Evolutionary conservation across 2,329 filamentous ascomycete species (phyloP).

Genomic region (Alternaria panax): DNA sequence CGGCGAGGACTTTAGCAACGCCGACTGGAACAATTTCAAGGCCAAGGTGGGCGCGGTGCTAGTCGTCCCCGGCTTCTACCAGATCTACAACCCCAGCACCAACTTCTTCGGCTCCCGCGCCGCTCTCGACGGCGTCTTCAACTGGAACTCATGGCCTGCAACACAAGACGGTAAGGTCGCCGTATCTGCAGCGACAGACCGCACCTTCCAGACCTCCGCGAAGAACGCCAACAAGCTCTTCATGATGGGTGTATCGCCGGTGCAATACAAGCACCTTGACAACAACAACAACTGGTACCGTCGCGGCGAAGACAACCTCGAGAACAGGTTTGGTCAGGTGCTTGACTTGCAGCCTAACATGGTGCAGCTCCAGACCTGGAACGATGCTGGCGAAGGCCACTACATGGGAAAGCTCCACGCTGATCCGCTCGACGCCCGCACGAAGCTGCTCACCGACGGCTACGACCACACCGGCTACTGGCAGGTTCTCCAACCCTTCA

Average conservation of each 20-base stretch:
- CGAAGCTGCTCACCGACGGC: slow-evolving; percentile 37
- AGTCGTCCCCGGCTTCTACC: slow-evolving; percentile 45
- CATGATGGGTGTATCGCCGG: slow-evolving; percentile 50
- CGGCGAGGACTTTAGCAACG: slow-evolving; percentile 32
- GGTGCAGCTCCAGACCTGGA: slow-evolving; percentile 53
- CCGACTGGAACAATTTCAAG: slow-evolving; percentile 33
- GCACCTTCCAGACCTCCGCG: slow-evolving; percentile 39
- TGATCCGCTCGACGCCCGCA: slow-evolving; percentile 37
- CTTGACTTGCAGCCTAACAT: slow-evolving; percentile 49
- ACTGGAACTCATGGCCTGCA: slow-evolving; percentile 51
- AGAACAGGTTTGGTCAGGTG: slow-evolving; percentile 36
- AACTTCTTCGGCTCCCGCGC: slow-evolving; percentile 33
- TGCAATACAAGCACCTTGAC: slow-evolving; percentile 52
- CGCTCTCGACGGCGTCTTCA: slow-evolving; percentile 47
- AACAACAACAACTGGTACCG: slow-evolving; percentile 46
- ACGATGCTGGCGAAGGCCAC: slow-evolving; percentile 52
- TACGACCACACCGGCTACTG: slow-evolving; percentile 50
- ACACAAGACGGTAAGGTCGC: slow-evolving; percentile 26
- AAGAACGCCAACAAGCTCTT: slow-evolving; percentile 44
- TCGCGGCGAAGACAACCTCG: slow-evolving; percentile 49
- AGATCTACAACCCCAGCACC: slow-evolving; percentile 20
- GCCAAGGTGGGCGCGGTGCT: slow-evolving; percentile 36
- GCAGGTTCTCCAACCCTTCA: slow-evolving; percentile 47
- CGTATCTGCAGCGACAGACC: slow-evolving; percentile 41
- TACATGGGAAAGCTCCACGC: slow-evolving; percentile 53